Evolutionary conservation across 148 eudicot genomes (phyloP), one percentile per base, ranked within the genome.

Genomic region (Camellia japonica): DNA sequence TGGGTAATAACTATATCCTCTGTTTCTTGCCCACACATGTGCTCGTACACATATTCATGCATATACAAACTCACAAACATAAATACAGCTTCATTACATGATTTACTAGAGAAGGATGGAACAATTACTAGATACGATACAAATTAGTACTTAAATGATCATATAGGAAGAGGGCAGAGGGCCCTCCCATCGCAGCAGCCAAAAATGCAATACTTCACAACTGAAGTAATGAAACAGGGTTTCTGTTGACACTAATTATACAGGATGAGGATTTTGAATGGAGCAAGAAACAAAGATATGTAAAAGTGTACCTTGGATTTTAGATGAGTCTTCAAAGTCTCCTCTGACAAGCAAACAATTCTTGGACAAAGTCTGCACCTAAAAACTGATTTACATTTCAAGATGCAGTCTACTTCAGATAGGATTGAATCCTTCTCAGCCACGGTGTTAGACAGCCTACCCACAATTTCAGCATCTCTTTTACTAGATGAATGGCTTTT

Each of bases 281-380:
- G 61, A 54, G 46, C 38, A 47, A 81, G 19, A 68, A 81, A 79
- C 20, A 73, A 75, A 52, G 15, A 44, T 42, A 12, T 73, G 80
- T 2, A 14, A 63, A 65, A 23, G 56, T 42, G 61, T 85, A 88
- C 99, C 95, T 93, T 95, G 58, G 99, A 95, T 84, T 85, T 87
- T 7, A 95, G 92, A 86, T 95, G 99, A 78, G 91, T 78, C 73
- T 76, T 87, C 68, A 95, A 76, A 56, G 85, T 95, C 83, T 92
- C 93, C 76, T 90, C 97, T 67, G 97, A 85, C 85, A 95, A 80
- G 84, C 97, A 93, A 77, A 95, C 94, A 77, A 95, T 90, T 87
- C 90, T 91, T 12, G 99, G 99, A 85, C 99, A 95, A 64, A 95
- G 86, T 82, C 85, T 90, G 86, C 99, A 95, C 90, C 92, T 95